A percentile compares a stretch with the other conserved stretches of the same genome.
These are phyloP conservation scores for Cruciata laevipes DNA, from an alignment of 257 asterid species.

Conservation along the genomic window DNA sequence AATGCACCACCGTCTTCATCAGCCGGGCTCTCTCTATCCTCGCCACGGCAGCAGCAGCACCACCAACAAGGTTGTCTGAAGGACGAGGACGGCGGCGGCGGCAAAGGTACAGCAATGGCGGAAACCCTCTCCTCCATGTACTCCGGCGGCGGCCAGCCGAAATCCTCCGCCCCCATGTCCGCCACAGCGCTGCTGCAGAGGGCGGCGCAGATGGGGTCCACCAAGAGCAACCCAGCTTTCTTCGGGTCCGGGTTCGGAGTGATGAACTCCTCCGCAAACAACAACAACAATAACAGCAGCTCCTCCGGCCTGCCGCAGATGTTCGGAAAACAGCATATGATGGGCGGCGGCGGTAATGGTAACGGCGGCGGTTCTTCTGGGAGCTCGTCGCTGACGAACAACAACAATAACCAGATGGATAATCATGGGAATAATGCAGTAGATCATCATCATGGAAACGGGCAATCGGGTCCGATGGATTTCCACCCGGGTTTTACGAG, in stretches of 20 bases:
- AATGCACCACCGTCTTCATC: conserved; percentile 6
- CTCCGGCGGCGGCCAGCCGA: conserved; percentile 22
- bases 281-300: conserved; percentile 28
- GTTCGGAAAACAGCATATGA: conserved; percentile 31
- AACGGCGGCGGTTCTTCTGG: conserved; percentile 10
- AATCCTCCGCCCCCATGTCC: conserved; percentile 48
- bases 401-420: conserved; percentile 15
- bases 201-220: conserved; percentile 88
- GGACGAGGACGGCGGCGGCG: conserved; percentile 27
- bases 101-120: conserved; percentile 20
- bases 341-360: conserved; percentile 10
- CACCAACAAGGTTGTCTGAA: conserved; percentile 12
- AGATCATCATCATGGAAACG: conserved; percentile 5
- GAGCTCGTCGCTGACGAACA: conserved; percentile 12
- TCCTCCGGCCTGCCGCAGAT: conserved; percentile 34
- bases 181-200: conserved; percentile 86
- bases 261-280: conserved; percentile 41
- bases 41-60: conserved; percentile 19
- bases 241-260: conserved; percentile 46
- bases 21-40: conserved; percentile 37
- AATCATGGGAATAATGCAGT: conserved; percentile 7
- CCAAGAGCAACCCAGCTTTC: conserved; percentile 42
- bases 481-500: conserved; percentile 45
- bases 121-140: conserved; percentile 45
- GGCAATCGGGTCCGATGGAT: conserved; percentile 18